Evolutionary conservation across 2,329 filamentous ascomycete genomes (phyloP), one percentile per base, ranked within the genome.

Genomic region (Fusarium sp.): DNA sequence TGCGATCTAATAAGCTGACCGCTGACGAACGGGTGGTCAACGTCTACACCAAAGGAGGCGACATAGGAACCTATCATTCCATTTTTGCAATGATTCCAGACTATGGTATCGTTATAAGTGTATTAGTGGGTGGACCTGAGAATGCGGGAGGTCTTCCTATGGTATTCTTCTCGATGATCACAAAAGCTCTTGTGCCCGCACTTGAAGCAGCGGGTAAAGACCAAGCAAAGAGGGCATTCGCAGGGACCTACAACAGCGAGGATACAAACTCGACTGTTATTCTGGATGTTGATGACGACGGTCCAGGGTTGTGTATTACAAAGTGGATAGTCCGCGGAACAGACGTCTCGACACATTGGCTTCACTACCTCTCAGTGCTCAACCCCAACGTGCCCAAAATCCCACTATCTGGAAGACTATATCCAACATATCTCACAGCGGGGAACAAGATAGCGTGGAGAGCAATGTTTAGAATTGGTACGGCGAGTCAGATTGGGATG

Each of bases 1-100:
- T 57, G 17, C 65, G 67, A 8, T 70, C 67, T 5, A 45, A 69
- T 26, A 70, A 64, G 9, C 34, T 69, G 28, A 70, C 67, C 0
- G 12, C 41, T 3, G 66, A 68, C 17, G 36, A 68, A 34, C 48
- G 63, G 3, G 20, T 68, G 12, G 50, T 69, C 8, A 59, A 47
- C 14, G 48, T 68, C 8, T 69, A 68, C 39, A 68, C 66, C 5
- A 68, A 68, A 24, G 64, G 48, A 5, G 66, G 66, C 0, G 64
- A 62, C 0, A 14, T 69, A 34, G 64, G 57, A 15, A 69, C 66
- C 5, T 68, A 69, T 18, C 64, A 68, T 3, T 45, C 64, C 4
- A 45, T 44, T 1, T 38, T 68, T 11, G 50, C 64, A 22, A 47
- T 68, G 55, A 47, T 69, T 15, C 57, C 64, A 0, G 66, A 68